A percentile compares a stretch with the other conserved stretches of the same genome.
These are phyloP conservation scores for Lycium ferocissimum DNA, from an alignment of 257 asterid species.

Conservation along the genomic window DNA sequence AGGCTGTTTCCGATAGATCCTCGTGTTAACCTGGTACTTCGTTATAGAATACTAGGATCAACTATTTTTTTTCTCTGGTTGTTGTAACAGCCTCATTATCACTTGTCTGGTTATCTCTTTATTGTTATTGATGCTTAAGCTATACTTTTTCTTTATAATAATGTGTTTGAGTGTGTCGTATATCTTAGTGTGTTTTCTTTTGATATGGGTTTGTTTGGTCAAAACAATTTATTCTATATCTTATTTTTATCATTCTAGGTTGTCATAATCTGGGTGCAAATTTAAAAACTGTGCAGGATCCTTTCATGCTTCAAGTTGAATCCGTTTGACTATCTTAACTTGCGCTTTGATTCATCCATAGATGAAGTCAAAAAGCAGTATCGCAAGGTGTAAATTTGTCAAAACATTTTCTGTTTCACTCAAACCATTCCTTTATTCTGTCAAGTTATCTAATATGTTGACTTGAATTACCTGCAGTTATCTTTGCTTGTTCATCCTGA, in stretches of 20 bases:
- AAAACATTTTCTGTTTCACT: slow-evolving; percentile 25
- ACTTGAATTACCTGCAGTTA: slow-evolving; percentile 50
- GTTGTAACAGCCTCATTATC: not conserved
- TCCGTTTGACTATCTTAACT: slow-evolving; percentile 90
- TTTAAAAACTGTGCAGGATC: slow-evolving; percentile 62
- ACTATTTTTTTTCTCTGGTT: not conserved
- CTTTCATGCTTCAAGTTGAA: slow-evolving; percentile 98
- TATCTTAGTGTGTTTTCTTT: not conserved
- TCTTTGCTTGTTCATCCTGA: slow-evolving; percentile 99
- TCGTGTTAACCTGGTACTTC: not conserved
- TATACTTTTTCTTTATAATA: not conserved
- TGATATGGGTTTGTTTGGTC: not conserved
- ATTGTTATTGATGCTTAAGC: not conserved
- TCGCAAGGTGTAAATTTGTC: slow-evolving; percentile 71
- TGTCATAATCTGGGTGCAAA: slow-evolving; percentile 1
- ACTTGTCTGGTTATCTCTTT: not conserved
- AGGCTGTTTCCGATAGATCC: too few species aligned
- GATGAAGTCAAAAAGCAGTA: slow-evolving; percentile 89
- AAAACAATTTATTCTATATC: slow-evolving; percentile 3
- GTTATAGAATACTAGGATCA: not conserved
- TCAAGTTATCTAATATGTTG: slow-evolving; percentile 19
- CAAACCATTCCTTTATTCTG: slow-evolving; percentile 31
- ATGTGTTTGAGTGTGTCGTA: not conserved
- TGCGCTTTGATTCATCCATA: slow-evolving; percentile 76
- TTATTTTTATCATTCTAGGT: not conserved